A percentile compares a stretch with the other conserved stretches of the same genome.
Evolutionary conservation across 805 yeast species (phyloP).

Genomic region (Saturnispora sanitii): DNA sequence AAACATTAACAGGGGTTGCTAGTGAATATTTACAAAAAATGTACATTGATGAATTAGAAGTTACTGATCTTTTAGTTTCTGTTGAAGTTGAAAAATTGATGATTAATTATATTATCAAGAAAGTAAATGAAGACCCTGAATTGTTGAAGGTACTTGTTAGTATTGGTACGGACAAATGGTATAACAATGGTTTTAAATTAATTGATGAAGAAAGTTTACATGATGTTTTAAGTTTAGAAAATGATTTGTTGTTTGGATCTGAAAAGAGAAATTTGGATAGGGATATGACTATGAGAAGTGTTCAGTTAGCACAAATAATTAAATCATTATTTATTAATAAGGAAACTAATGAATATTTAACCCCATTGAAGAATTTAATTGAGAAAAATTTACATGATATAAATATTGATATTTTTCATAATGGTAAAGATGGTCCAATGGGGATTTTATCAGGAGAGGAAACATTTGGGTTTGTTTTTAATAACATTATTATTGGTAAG

Average conservation of each 20-base stretch:
- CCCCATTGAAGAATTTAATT: not conserved
- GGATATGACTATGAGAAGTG: constrained; percentile 31
- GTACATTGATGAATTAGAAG: constrained; percentile 21
- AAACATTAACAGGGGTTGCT: constrained; percentile 41
- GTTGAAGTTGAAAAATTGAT: constrained; percentile 26
- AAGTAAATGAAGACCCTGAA: not conserved
- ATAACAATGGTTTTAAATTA: constrained; percentile 4
- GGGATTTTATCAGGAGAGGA: constrained; percentile 23
- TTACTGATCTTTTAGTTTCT: constrained; percentile 21
- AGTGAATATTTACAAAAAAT: constrained; percentile 37
- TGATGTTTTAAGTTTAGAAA: constrained; percentile 16
- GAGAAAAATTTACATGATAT: constrained; percentile 8
- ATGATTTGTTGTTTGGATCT: constrained; percentile 41
- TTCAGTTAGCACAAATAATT: constrained; percentile 9
- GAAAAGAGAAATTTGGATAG: constrained; percentile 64
- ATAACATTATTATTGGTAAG: constrained; percentile 11
- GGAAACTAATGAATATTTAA: not conserved
- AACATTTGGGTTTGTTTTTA: constrained; percentile 18
- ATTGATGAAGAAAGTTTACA: constrained; percentile 7
- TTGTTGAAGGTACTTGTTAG: not conserved
- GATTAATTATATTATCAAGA: constrained; percentile 6
- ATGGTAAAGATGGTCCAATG: constrained; percentile 22
- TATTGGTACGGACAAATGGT: constrained; percentile 3
- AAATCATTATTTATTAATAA: not conserved
- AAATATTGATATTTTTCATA: constrained; percentile 3